A percentile compares a stretch with the other conserved stretches of the same genome.
phyloP scores from a whole-genome alignment of 495 filamentous ascomycete species.

The Aspergillus affinis region DNA sequence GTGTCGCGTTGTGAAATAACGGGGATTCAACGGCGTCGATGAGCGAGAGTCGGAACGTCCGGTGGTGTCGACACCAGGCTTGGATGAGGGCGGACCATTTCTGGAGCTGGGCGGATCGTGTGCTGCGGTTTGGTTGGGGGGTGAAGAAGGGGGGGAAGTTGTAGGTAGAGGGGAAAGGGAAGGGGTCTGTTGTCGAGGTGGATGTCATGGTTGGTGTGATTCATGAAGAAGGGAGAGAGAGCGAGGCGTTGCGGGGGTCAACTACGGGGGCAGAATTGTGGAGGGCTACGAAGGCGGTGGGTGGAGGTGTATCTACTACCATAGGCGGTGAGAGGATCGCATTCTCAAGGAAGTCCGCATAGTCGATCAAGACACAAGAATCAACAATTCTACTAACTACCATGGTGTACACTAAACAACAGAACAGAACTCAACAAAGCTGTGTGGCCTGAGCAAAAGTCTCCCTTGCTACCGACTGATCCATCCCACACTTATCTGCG shows the following conservation, averaged over 20 bases:
- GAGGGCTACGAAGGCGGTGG: neutral
- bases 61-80: conserved; percentile 76
- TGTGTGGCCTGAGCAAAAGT: too few relatives aligned
- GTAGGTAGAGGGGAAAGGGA: conserved; percentile 31
- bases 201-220: neutral
- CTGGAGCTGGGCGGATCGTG: conserved; percentile 70
- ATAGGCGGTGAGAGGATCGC: too few relatives aligned
- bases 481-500: too few relatives aligned
- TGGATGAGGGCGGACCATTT: conserved; percentile 88
- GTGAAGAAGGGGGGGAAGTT: conserved; percentile 60
- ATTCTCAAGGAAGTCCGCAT: too few relatives aligned
- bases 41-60: conserved; percentile 67
- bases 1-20: conserved; percentile 54
- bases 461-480: too few relatives aligned
- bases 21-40: conserved; percentile 58
- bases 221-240: neutral
- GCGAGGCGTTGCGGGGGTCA: neutral
- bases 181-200: conserved; percentile 2
- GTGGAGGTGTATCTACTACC: too few relatives aligned
- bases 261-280: too few relatives aligned
- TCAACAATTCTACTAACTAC: too few relatives aligned
- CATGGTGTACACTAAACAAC: too few relatives aligned
- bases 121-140: conserved; percentile 72
- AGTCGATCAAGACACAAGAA: too few relatives aligned
- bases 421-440: too few relatives aligned